A percentile compares a stretch with the other conserved stretches of the same genome.
These are phyloP conservation scores for Rhizopogon vulgaris DNA, from an alignment of 768 basidiomycete genomes.

Conservation along the genomic window DNA sequence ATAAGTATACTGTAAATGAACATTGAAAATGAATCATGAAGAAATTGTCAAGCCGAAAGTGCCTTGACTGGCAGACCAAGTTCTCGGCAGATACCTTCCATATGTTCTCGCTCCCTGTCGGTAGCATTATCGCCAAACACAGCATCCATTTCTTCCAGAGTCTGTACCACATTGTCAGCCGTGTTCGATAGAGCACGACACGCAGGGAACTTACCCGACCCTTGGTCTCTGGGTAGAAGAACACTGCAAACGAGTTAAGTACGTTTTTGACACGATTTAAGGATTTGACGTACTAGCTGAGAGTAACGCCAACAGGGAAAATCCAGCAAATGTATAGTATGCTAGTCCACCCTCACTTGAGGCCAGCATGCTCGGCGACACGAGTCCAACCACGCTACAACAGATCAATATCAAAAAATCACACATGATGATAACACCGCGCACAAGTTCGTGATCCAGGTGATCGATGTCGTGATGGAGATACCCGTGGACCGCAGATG, in stretches of 20 bases:
- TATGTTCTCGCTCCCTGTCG: constrained; percentile 19
- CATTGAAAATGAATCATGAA: too few species aligned
- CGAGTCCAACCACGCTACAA: constrained; percentile 22
- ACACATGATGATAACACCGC: not conserved
- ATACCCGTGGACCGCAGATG: constrained; percentile 36
- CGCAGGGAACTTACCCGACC: constrained; percentile 21
- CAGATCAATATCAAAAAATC: not conserved
- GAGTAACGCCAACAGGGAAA: constrained; percentile 20
- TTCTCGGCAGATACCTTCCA: constrained; percentile 21
- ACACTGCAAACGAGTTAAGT: constrained; percentile 7
- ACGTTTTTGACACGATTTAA: not conserved
- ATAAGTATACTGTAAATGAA: too few species aligned
- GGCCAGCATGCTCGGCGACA: constrained; percentile 21
- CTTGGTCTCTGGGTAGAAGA: constrained; percentile 26
- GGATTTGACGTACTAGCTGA: constrained; percentile 18
- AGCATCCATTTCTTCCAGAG: constrained; percentile 27
- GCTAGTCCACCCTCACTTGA: constrained; percentile 15
- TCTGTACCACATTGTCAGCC: constrained; percentile 11
- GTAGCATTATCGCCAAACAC: constrained; percentile 25
- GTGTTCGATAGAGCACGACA: too few species aligned
- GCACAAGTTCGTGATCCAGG: constrained; percentile 36
- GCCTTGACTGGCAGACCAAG: constrained; percentile 23
- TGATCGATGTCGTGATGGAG: constrained; percentile 34
- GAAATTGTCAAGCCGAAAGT: constrained; percentile 5
- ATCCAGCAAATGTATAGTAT: constrained; percentile 25